Conservation (phyloP, 1,139 yeast species). For the Debaryomyces singareniensis region DNA sequence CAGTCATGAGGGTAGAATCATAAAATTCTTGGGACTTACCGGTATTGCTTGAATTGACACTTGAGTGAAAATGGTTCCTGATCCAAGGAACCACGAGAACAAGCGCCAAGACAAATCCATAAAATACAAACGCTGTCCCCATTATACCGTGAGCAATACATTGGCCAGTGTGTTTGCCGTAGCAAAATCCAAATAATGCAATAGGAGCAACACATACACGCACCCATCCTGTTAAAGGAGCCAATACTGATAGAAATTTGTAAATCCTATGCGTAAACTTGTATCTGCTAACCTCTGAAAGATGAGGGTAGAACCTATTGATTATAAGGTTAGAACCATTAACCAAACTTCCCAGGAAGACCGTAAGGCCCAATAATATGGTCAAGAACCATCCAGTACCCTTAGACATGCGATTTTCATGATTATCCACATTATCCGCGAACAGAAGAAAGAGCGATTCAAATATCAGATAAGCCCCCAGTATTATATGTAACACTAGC, state of each 20-base stretch:
- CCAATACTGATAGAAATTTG: slow-evolving; percentile 38
- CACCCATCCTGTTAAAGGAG: slow-evolving; percentile 55
- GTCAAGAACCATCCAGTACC: slow-evolving; percentile 61
- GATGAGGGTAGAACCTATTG: slow-evolving; percentile 29
- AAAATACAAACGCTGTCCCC: slow-evolving; percentile 82
- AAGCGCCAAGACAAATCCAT: slow-evolving; percentile 64
- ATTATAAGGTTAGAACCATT: slow-evolving; percentile 47
- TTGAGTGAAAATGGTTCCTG: slow-evolving; percentile 27
- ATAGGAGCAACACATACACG: slow-evolving; percentile 77
- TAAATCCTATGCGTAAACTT: slow-evolving; percentile 26
- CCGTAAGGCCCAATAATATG: slow-evolving; percentile 36
- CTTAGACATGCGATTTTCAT: slow-evolving; percentile 59
- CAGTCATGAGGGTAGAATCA: slow-evolving; percentile 72
- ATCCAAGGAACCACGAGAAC: slow-evolving; percentile 70
- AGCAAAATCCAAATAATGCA: slow-evolving; percentile 77
- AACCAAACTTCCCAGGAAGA: slow-evolving; percentile 49
- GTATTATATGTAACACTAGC: slow-evolving; percentile 38
- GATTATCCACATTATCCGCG: slow-evolving; percentile 53
- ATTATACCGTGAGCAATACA: slow-evolving; percentile 95
- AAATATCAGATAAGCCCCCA: slow-evolving; percentile 44
- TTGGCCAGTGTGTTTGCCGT: slow-evolving; percentile 72
- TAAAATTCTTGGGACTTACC: slow-evolving; percentile 75
- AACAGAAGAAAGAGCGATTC: slow-evolving; percentile 55
- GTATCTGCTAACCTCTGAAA: slow-evolving; percentile 13
- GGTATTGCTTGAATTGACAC: slow-evolving; percentile 19